Evolutionary conservation across 495 filamentous ascomycete genomes (phyloP), one percentile per base, ranked within the genome.

Genomic region (Apodospora peruviana): DNA sequence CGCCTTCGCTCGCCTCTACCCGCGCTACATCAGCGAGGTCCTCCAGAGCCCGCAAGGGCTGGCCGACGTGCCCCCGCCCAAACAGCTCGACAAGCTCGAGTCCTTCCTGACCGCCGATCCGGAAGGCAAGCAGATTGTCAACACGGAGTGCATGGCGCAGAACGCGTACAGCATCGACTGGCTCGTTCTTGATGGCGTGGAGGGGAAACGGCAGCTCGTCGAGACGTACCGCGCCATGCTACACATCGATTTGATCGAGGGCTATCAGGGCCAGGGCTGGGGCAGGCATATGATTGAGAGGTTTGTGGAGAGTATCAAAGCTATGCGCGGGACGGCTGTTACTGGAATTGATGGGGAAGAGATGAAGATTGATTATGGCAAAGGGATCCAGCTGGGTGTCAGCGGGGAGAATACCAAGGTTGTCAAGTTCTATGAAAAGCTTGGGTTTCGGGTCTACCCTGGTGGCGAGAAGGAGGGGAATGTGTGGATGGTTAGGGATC

Each of bases 401-500:
- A 55, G 59, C 5, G 64, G 56, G 29, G 71, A 74, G 56, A 73
- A 73, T 50, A 54, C 43, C 0, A 67, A 70, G 60, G 71, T 71
- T 8, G 67, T 74, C 25, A 35, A 43, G 46, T 72, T 72, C 45
- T 72, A 74, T 50, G 65, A 72, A 50, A 55, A 45, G 53, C 41
- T 65, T n/a, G 70, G 69, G 32, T 73, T 70, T 36, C 56, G 57
- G 46, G 50, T 71, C 8, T 60, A 65, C 41, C 55, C 52, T 5
- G 62, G 59, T 0, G 64, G 62, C 0, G 68, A 65, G 51, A 48
- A 34, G 55, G 55, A 59, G 43, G 61, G 65, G 37, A 58, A 55
- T 40, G 60, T 72, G n/a, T 62, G 61, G 57, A 71, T 73, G 70
- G 66, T 72, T 17, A 57, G 46, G 45, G 64, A 71, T 43, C 35